Evolutionary conservation across 148 eudicot genomes (phyloP).

Genomic region (Fagopyrum tataricum): DNA sequence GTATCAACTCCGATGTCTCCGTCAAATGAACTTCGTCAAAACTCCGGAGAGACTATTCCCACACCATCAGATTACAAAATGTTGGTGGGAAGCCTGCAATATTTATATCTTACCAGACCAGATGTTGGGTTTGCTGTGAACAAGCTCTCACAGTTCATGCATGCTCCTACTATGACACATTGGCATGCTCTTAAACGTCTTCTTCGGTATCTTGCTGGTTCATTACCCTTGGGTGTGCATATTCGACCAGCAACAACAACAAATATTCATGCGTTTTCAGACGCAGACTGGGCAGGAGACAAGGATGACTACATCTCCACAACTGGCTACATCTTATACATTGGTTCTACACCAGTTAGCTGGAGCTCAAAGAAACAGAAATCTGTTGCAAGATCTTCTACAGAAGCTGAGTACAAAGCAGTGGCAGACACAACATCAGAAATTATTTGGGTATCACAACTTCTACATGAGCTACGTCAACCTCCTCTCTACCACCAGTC

Average conservation of each 20-base stretch:
- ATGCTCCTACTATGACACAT: background rate
- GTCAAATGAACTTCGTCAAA: background rate
- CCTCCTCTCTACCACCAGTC: no score
- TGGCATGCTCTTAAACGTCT: background rate
- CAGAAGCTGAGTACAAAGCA: no score
- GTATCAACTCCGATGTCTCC: background rate
- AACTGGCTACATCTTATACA: background rate
- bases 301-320: background rate
- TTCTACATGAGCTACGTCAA: no score
- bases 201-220: background rate
- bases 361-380: no score
- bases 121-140: background rate
- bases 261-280: background rate
- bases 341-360: no score
- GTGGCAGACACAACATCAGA: no score
- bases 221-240: slow-evolving; percentile 2
- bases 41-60: no score
- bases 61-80: background rate
- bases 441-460: no score
- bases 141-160: slow-evolving; percentile 7
- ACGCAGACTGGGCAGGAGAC: no score
- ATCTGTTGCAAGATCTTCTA: no score
- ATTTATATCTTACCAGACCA: background rate
- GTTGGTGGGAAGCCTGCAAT: slow-evolving; percentile 1
- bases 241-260: background rate